These are phyloP conservation scores for Chamaenerion angustifolium DNA, from an alignment of 345 rosid species.

Conservation along the genomic window DNA sequence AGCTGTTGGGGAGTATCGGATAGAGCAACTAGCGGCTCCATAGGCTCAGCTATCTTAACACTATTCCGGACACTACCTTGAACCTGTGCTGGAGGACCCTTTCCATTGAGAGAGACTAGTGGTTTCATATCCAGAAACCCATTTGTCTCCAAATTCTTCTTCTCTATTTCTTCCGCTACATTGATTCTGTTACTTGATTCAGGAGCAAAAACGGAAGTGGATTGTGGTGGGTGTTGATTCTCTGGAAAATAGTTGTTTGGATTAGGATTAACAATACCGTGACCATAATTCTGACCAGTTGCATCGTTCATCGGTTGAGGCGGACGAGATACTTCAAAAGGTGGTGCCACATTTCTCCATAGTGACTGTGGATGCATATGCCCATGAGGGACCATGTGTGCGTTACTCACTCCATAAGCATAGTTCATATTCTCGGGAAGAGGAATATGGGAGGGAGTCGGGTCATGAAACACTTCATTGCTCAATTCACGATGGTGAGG, in stretches of 20 bases:
- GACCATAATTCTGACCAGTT: conserved; percentile 13
- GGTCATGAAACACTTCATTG: conserved; percentile 52
- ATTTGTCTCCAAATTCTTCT: conserved; percentile 9
- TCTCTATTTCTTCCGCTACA: neutral
- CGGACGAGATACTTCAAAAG: conserved; percentile 31
- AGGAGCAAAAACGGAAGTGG: neutral
- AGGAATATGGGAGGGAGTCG: conserved; percentile 27
- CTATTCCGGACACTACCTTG: conserved; percentile 10
- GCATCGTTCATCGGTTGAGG: conserved; percentile 40
- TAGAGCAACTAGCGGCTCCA: conserved; percentile 27
- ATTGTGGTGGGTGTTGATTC: neutral
- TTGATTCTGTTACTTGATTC: conserved; percentile 1
- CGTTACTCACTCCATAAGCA: conserved; percentile 46
- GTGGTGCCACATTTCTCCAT: conserved; percentile 55
- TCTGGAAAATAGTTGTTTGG: conserved; percentile 22
- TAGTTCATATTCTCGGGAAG: conserved; percentile 17
- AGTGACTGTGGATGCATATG: conserved; percentile 28
- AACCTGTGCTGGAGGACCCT: conserved; percentile 7
- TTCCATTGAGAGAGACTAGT: conserved; percentile 13
- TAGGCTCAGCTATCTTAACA: conserved; percentile 23
- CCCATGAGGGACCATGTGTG: conserved; percentile 37
- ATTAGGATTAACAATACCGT: conserved; percentile 13
- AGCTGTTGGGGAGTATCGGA: conserved; percentile 35
- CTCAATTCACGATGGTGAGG: conserved; percentile 46
- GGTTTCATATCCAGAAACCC: conserved; percentile 9